These are phyloP conservation scores for Xylogone sp. DNA, from an alignment of 2,329 filamentous ascomycete genomes.

Conservation along the genomic window DNA sequence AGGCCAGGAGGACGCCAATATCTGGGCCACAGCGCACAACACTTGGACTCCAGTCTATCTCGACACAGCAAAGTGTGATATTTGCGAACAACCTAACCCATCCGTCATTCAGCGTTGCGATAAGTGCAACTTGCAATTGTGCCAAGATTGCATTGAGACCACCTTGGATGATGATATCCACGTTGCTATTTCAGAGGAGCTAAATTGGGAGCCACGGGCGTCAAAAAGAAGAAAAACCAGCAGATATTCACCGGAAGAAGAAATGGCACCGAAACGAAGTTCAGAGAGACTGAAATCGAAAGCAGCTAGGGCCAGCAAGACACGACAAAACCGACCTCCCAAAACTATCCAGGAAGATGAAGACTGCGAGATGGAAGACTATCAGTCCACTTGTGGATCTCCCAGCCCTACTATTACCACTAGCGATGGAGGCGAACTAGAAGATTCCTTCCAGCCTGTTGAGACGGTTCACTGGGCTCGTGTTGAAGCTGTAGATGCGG, in stretches of 20 bases:
- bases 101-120: constrained; percentile 9
- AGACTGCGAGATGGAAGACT: neutral
- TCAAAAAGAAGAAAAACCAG: neutral
- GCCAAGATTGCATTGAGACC: constrained; percentile 4
- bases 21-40: neutral
- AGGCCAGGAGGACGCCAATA: neutral
- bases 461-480: neutral
- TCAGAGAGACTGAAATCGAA: neutral
- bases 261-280: neutral
- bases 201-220: constrained; percentile 4
- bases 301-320: neutral
- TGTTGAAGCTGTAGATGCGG: neutral
- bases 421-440: neutral
- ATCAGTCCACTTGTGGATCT: neutral
- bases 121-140: constrained; percentile 8
- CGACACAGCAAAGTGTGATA: constrained; percentile 11
- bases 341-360: neutral
- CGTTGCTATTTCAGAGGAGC: neutral
- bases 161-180: constrained; percentile 1
- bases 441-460: neutral
- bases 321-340: neutral
- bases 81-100: constrained; percentile 3
- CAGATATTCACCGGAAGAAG: neutral
- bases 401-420: neutral
- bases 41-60: constrained; percentile 2